Percentiles rank a stretch among this genome's conserved stretches.
phyloP scores from a whole-genome alignment of 2,329 filamentous ascomycete genomes.

The Trichothecium sympodiale region DNA sequence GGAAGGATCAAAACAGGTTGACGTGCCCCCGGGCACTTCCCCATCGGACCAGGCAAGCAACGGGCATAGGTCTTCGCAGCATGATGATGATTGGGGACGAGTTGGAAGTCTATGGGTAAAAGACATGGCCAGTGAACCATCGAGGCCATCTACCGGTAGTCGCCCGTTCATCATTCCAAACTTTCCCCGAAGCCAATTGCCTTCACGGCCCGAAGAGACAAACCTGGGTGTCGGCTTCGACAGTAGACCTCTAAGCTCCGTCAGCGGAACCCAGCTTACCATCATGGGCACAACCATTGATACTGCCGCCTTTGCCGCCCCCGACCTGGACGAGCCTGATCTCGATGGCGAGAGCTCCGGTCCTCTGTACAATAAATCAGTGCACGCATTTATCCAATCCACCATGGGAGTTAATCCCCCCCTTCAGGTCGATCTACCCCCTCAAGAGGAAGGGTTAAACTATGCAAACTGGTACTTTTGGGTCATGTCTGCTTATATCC shows the following conservation, averaged over 20 bases:
- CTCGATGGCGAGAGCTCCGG: conserved; percentile 24
- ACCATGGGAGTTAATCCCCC: conserved; percentile 48
- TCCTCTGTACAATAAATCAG: conserved; percentile 58
- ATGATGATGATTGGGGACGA: conserved; percentile 19
- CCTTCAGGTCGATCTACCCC: conserved; percentile 49
- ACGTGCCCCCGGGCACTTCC: conserved; percentile 7
- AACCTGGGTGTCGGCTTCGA: conserved; percentile 56
- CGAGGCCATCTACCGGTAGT: too few relatives aligned
- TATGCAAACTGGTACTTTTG: conserved; percentile 69
- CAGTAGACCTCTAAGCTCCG: conserved; percentile 56
- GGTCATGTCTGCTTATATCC: conserved; percentile 59
- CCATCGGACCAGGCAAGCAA: too few relatives aligned
- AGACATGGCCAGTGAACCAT: conserved; percentile 7
- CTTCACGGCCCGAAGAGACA: conserved; percentile 42
- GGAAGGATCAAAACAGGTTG: conserved; percentile 21
- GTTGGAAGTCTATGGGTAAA: conserved; percentile 23
- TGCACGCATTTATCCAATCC: conserved; percentile 58
- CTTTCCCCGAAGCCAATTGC: conserved; percentile 22
- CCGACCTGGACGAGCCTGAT: conserved; percentile 49
- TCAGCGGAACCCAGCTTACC: conserved; percentile 66
- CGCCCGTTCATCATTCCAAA: conserved; percentile 9
- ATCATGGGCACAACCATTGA: conserved; percentile 74
- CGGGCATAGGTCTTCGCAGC: conserved; percentile 5
- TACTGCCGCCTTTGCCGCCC: conserved; percentile 58
- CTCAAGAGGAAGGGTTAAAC: conserved; percentile 51